Base-by-base conservation (phyloP, 2,329 filamentous ascomycete genomes). In the Monascus ruber region DNA sequence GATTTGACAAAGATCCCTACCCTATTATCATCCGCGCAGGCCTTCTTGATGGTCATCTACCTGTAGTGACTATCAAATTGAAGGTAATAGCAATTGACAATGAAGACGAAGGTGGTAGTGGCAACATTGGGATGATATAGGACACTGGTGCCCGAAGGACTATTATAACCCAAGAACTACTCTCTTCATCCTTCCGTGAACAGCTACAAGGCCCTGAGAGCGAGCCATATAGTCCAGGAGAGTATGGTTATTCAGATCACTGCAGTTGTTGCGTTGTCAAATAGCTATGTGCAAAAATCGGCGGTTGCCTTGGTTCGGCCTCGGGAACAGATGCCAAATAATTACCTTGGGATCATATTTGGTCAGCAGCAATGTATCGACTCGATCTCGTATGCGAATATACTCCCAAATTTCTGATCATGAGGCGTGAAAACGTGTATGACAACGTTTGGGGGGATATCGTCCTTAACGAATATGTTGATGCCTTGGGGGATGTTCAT, bases 41-140 rank as follows among this genome's bases (percentile, higher is more conserved):
- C 59, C 83, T 87, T 58, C 61, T 32, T 56, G 55, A 44, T 35
- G 45, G 40, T 26, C 38, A 8, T 3, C 28, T 26, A 10, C 34
- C 27, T 1, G 25, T 29, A 10, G 8, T 27, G 11, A 25, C n/a
- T 31, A 28, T 28, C 3, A 29, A 7, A 4, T 9, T 27, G 24
- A 6, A 28, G 10, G 25, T 29, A 10, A 6, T 6, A 29, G 28
- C 28, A 29, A 29, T 29, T 6, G 28, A 29, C 28, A 3, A 29
- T 29, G 6, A 6, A 6, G 6, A 6, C 5, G 28, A 6, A 29
- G 28, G 24, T n/a, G 27, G 38, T 35, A 3, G 17, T 26, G 17
- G 17, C 28, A 31, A n/a, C 29, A 24, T 41, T 35, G 35, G 34
- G 27, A 42, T 42, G 41, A 40, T 37, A 33, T 39, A 26, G 24